phyloP scores from a whole-genome alignment of 441 rosid species.

The Sinapis alba region DNA sequence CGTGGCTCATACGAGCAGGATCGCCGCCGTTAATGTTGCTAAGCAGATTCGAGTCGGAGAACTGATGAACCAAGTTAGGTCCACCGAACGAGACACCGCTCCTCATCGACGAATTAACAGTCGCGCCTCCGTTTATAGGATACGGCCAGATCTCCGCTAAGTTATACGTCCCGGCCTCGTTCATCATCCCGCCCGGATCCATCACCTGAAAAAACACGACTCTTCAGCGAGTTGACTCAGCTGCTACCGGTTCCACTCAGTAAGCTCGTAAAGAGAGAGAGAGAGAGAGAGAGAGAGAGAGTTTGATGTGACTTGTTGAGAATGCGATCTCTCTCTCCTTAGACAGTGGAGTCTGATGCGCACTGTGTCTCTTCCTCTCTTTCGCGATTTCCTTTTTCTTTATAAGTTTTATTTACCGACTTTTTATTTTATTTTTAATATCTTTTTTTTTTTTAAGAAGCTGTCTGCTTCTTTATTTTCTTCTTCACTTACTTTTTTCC shows the following conservation, averaged over 20 bases:
- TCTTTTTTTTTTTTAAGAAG: background rate
- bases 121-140: slow-evolving; percentile 52
- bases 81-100: slow-evolving; percentile 43
- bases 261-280: background rate
- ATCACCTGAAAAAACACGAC: slow-evolving; percentile 16
- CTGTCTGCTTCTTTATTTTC: background rate
- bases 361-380: slow-evolving; percentile 34
- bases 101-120: slow-evolving; percentile 34
- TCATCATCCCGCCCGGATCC: slow-evolving; percentile 81
- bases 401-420: slow-evolving; percentile 14
- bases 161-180: slow-evolving; percentile 53
- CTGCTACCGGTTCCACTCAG: slow-evolving; percentile 7
- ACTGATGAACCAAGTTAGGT: slow-evolving; percentile 39
- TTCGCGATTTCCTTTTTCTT: slow-evolving; percentile 21
- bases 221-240: slow-evolving; percentile 16
- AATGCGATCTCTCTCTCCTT: slow-evolving; percentile 66
- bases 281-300: background rate
- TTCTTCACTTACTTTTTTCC: background rate
- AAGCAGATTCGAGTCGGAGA: slow-evolving; percentile 43
- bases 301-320: slow-evolving; percentile 19
- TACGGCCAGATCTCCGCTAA: slow-evolving; percentile 87
- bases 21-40: slow-evolving; percentile 13
- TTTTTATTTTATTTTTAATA: background rate
- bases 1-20: slow-evolving; percentile 49
- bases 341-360: slow-evolving; percentile 57